phyloP scores from a whole-genome alignment of 1,284 basidiomycete species.

The Puccinia novopanici region DNA sequence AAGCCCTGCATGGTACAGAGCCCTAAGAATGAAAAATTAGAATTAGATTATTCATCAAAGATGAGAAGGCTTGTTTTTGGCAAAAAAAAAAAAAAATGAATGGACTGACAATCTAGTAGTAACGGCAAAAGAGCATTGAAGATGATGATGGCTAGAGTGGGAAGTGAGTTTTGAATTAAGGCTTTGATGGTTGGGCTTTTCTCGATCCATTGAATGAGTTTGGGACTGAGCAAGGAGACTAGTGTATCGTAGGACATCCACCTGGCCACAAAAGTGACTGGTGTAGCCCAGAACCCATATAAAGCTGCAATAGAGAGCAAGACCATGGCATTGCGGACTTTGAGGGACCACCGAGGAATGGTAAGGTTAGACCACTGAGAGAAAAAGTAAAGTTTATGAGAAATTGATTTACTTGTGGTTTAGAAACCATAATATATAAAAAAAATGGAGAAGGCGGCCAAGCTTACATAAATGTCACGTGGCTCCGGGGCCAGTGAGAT shows the following conservation, averaged over 20 bases:
- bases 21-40: slow-evolving; percentile 10
- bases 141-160: slow-evolving; percentile 57
- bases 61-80: not conserved
- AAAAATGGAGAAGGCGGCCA: not conserved
- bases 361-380: slow-evolving; percentile 59
- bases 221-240: slow-evolving; percentile 56
- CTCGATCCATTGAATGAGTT: slow-evolving; percentile 55
- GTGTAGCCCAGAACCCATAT: slow-evolving; percentile 57
- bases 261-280: slow-evolving; percentile 57
- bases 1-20: slow-evolving; percentile 55
- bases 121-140: slow-evolving; percentile 59
- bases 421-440: no score
- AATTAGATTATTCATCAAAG: not conserved
- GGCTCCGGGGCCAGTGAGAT: slow-evolving; percentile 40
- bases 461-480: slow-evolving; percentile 37
- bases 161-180: slow-evolving; percentile 58
- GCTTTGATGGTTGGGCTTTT: slow-evolving; percentile 56
- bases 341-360: slow-evolving; percentile 55
- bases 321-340: slow-evolving; percentile 56
- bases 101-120: slow-evolving; percentile 56
- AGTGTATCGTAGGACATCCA: slow-evolving; percentile 57
- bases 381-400: slow-evolving; percentile 57
- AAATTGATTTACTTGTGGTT: slow-evolving; percentile 50
- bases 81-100: slow-evolving; percentile 50
- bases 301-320: slow-evolving; percentile 56